Evolutionary conservation across 108 stramenopile species (phyloP), one percentile per base, ranked within the genome.

Genomic region (Phaeodactylum tricornutum): DNA sequence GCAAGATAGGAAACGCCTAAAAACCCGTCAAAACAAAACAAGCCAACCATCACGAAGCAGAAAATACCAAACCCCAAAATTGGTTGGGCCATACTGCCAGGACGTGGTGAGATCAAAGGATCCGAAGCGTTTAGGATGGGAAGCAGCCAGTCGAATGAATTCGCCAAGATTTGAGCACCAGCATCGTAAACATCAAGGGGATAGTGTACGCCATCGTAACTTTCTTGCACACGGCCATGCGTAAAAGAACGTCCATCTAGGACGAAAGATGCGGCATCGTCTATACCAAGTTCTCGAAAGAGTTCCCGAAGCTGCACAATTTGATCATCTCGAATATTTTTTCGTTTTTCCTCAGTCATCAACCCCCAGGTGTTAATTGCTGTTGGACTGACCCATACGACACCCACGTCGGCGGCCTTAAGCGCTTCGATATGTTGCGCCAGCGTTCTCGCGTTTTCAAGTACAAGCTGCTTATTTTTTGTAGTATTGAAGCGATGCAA

Each of bases 201-300:
- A 46, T 92, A 92, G 45, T 92, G 85, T 0, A 92, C 84, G n/a
- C 90, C 90, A 59, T 92, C 91, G 59, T 61, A 83, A 25, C 77
- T 80, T 34, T 92, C 91, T 0, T 51, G 40, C 0, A 77, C 85
- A 36, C 84, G 62, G 6, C 57, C 50, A 33, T 41, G 29, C 0
- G 86, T 84, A 42, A 92, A 84, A 12, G 73, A 51, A 6, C 70
- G 69, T 0, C 85, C 84, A 43, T 87, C 83, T 9, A 92, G 47
- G 1, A 87, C 81, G 55, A 87, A 87, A 31, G 75, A 72, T 3
- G 77, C 63, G 2, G 76, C 66, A 4, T 54, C 31, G 8, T 64
- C 28, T 6, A 83, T 49, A 0, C 76, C 80, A 30, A 65, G 53
- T 0, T 33, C 41, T 15, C 61, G 38, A 46, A 87, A 84, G n/a